Evolutionary conservation across 345 rosid species (phyloP).

Genomic region (Lepidium africanum): DNA sequence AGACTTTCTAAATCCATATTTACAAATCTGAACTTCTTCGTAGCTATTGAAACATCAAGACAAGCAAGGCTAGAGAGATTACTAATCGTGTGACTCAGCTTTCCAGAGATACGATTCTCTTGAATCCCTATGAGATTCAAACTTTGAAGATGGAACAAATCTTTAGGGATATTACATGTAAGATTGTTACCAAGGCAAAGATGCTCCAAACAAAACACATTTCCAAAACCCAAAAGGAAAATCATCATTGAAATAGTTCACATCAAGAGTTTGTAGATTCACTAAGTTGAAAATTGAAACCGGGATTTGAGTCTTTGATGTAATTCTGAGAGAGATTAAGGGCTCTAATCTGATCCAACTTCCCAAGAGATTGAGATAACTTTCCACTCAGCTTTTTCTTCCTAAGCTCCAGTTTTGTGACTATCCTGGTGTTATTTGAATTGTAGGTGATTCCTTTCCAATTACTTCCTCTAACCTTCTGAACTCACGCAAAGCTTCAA

Average conservation of each 20-base stretch:
- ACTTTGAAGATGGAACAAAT: slow-evolving; percentile 37
- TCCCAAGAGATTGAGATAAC: slow-evolving; percentile 40
- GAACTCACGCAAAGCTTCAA: slow-evolving; percentile 41
- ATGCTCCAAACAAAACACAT: slow-evolving; percentile 38
- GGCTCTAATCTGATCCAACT: slow-evolving; percentile 36
- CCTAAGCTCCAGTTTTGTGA: slow-evolving; percentile 34
- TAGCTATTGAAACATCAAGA: slow-evolving; percentile 56
- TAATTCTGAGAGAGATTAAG: slow-evolving; percentile 57
- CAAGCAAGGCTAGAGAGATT: slow-evolving; percentile 44
- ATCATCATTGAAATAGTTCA: slow-evolving; percentile 49
- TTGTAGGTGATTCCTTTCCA: slow-evolving; percentile 60
- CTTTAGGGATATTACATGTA: slow-evolving; percentile 41
- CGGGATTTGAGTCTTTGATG: slow-evolving; percentile 44
- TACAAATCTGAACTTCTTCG: too few species aligned
- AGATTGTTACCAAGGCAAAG: slow-evolving; percentile 52
- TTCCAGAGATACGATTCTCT: slow-evolving; percentile 50
- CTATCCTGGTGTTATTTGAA: slow-evolving; percentile 31
- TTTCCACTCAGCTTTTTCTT: slow-evolving; percentile 37
- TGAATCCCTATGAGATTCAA: slow-evolving; percentile 41
- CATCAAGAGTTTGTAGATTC: slow-evolving; percentile 43
- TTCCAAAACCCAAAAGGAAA: slow-evolving; percentile 38
- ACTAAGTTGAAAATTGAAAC: slow-evolving; percentile 36
- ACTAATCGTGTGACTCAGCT: slow-evolving; percentile 33
- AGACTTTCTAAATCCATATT: too few species aligned
- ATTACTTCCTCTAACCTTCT: slow-evolving; percentile 44